Evolutionary conservation across 768 basidiomycete species (phyloP).

Genomic region (Pisolithus sp.): DNA sequence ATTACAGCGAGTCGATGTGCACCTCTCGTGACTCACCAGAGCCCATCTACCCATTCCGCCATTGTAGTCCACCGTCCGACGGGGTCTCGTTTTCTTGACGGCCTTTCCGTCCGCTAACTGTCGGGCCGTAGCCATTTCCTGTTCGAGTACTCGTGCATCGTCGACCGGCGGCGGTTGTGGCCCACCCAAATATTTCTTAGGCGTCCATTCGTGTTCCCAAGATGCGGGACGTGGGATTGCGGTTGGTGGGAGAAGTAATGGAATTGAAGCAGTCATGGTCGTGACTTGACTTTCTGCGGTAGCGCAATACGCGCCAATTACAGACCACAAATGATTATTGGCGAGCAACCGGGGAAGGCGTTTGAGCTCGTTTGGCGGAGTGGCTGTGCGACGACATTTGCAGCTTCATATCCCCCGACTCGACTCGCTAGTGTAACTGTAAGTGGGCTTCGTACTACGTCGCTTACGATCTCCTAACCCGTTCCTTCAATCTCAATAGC

Average conservation of each 20-base stretch:
- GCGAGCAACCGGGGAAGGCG: no score
- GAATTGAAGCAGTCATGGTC: not conserved
- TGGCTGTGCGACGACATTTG: no score
- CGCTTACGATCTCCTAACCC: no score
- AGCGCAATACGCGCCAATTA: no score
- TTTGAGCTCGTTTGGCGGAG: no score
- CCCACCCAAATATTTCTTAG: conserved; percentile 56
- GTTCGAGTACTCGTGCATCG: conserved; percentile 67
- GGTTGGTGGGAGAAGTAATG: conserved; percentile 45
- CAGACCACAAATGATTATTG: no score
- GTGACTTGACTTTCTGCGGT: not conserved
- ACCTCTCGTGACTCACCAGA: conserved; percentile 47
- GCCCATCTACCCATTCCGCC: conserved; percentile 84
- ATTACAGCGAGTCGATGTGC: not conserved
- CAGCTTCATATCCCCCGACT: no score
- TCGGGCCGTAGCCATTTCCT: conserved; percentile 69
- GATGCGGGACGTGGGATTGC: conserved; percentile 32
- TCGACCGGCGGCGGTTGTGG: conserved; percentile 78
- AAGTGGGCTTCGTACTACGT: no score
- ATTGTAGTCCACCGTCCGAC: conserved; percentile 92
- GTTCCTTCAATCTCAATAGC: no score
- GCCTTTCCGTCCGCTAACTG: conserved; percentile 74
- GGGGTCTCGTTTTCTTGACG: conserved; percentile 85
- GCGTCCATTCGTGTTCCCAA: conserved; percentile 66
- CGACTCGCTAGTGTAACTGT: no score